phyloP scores from a whole-genome alignment of 331 rosid genomes.

The Phaseolus coccineus region DNA sequence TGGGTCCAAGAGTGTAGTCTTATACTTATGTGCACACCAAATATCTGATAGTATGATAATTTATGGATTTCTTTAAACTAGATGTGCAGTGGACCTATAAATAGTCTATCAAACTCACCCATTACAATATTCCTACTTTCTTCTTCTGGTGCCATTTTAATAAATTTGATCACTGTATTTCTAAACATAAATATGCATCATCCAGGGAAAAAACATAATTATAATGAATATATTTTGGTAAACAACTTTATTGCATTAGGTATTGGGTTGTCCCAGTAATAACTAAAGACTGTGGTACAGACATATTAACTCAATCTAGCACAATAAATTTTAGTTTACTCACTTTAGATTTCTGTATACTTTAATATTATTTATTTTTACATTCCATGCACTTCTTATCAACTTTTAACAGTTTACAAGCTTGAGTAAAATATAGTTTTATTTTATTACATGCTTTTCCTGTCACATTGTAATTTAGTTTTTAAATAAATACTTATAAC shows the following conservation, averaged over 20 bases:
- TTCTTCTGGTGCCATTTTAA: background rate
- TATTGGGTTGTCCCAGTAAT: background rate
- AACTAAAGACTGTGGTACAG: background rate
- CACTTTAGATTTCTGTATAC: background rate
- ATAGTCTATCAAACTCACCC: slow-evolving; percentile 1
- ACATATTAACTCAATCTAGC: background rate
- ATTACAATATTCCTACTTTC: background rate
- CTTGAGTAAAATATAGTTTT: too few species aligned
- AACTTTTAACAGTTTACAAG: too few species aligned
- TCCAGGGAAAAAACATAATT: too few species aligned
- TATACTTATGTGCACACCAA: background rate
- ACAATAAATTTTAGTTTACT: background rate
- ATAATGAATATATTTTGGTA: background rate
- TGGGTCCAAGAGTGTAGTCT: background rate
- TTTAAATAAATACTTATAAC: too few species aligned
- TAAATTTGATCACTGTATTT: too few species aligned
- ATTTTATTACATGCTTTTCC: too few species aligned
- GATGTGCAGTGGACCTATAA: background rate
- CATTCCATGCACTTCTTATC: too few species aligned
- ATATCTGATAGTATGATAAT: background rate
- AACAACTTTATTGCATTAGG: background rate
- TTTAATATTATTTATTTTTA: background rate
- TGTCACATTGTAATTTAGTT: too few species aligned
- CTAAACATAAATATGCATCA: too few species aligned
- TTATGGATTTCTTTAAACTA: background rate